Conservation (phyloP, 2,329 filamentous ascomycete species). For the Cadophora malorum region DNA sequence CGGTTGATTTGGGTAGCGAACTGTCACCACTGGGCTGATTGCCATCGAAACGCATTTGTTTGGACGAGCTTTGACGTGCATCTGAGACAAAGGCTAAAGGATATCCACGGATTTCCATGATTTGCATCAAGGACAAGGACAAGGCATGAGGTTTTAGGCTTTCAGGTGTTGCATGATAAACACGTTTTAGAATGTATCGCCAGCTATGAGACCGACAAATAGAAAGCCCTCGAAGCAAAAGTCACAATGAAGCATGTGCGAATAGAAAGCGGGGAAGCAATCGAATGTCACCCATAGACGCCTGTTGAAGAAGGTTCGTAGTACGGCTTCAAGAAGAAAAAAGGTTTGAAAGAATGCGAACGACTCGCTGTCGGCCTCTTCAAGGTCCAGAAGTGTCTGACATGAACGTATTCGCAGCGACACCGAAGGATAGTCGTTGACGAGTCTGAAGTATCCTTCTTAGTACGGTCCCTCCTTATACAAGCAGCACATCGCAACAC, state of each 20-base stretch:
- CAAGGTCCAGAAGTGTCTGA: background rate
- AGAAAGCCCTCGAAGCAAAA: background rate
- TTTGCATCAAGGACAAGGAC: constrained; percentile 3
- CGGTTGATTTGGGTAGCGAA: background rate
- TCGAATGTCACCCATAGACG: background rate
- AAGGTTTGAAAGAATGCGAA: background rate
- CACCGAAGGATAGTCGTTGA: background rate
- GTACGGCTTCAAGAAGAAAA: background rate
- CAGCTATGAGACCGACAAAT: background rate
- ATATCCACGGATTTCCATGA: background rate
- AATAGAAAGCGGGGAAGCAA: background rate
- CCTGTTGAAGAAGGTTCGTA: background rate
- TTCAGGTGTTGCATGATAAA: constrained; percentile 11
- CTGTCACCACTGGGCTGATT: background rate
- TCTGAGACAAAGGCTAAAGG: constrained; percentile 16
- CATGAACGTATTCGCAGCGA: background rate
- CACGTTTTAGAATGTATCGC: background rate
- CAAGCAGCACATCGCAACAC: background rate
- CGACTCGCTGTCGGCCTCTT: background rate
- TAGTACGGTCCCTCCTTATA: background rate
- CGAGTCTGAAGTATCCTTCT: background rate
- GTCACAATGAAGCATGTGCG: background rate
- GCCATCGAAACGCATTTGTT: constrained; percentile 5
- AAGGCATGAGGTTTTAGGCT: background rate
- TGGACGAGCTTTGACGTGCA: constrained; percentile 17